Base-by-base conservation (phyloP, 495 filamentous ascomycete genomes). In the Trichoderma gamsii region DNA sequence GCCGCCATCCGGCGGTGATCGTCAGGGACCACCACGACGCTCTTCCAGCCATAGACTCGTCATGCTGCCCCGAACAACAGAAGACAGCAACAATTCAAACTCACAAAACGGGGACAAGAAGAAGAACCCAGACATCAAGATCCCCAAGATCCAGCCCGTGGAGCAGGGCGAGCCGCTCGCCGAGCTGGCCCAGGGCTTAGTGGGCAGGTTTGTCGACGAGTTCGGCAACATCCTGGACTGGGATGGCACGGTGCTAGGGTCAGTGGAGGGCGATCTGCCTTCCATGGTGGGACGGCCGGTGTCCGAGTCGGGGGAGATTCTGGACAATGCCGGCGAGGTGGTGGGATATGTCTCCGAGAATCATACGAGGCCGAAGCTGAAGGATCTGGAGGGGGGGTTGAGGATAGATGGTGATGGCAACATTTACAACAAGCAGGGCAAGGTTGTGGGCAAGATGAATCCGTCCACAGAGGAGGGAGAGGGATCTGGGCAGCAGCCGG, bases 211-310 rank as follows among this genome's bases (percentile, higher is more conserved):
- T 84, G 76, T 91, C 83, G 70, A 94, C 82, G 70, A 88, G 82
- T 73, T 88, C 82, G 70, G 91, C 79, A 78, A 91, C 87, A 83
- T 97, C 84, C 81, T 97, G 89, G 77, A 98, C 51, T 71, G 70
- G 1, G 71, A 70, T 0, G 79, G 79, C 4, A 77, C 78, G 65
- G 76, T 83, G 8, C 76, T 82, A 0, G 81, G 80, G 7, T 80
- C 76, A 56, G 79, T 76, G 0, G 79, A 72, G 4, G 81, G 81
- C 8, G 81, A 83, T 67, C 73, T 83, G 13, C 80, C 81, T 16
- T 72, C 78, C 21, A 82, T 83, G 71, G 75, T 82, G 2, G 81
- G 81, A 9, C 73, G 74, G 43, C 71, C 69, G 15, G 80, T 83
- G 8, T 75, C 78, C 6, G 80, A 82, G 12, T 68, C 71, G 18